Evolutionary conservation across 208 protist genomes (phyloP), one percentile per base, ranked within the genome.

Genomic region (Phytomonas francai): DNA sequence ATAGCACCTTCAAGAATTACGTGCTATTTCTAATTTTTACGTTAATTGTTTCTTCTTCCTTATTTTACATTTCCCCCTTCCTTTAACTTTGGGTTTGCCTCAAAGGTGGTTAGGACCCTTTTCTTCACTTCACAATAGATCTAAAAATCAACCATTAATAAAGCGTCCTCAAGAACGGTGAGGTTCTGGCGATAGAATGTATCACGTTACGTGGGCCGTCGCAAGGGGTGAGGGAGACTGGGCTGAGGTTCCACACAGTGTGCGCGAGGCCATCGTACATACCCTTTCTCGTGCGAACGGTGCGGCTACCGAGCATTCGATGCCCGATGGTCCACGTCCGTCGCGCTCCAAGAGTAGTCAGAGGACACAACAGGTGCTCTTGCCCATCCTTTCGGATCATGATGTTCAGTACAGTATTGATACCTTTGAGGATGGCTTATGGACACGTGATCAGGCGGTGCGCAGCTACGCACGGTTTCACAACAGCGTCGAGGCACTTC

Each of bases 391-490:
- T 39, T 81, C 86, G 25, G 89, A 94, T 58, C 78, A 63, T 36
- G 69, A 69, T 33, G 70, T 94, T 62, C 84, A 92, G 72, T 77
- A 75, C 54, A 88, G 84, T 66, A 78, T 94, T 22, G 71, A 71
- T 0, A 92, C 84, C n/a, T 94, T 94, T 66, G 83, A 81, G 58
- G 89, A 94, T 58, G 89, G 76, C 0, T 75, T 68, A 34, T 80
- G 79, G 78, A 72, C 92, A 67, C 85, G 89, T 11, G 77, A 80
- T 33, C 71, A 91, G 79, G 81, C 84, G 22, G 84, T 89, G 57
- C 85, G 89, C 33, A 81, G 72, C 76, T 91, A 78, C 45, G 86
- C 84, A 12, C 81, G 87, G 73, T 87, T 94, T 36, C 89, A 94
- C 77, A 94, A 94, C 80, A 87, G 27, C 58, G 58, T 94, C n/a